These are phyloP conservation scores for Elongisporangium prolatum DNA, from an alignment of 352 stramenopile genomes.

Conservation along the genomic window DNA sequence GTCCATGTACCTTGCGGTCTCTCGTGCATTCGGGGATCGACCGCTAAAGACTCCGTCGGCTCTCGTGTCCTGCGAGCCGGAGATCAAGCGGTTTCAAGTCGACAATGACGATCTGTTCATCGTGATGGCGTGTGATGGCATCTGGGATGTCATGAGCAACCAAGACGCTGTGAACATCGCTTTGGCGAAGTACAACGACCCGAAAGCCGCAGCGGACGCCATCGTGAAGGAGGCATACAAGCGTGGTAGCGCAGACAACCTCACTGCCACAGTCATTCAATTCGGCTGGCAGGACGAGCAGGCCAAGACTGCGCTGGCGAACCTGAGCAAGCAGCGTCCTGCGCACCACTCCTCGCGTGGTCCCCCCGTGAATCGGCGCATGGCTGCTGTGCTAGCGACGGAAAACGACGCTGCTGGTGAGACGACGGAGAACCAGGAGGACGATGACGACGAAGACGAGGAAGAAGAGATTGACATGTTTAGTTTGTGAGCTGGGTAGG, in stretches of 20 bases:
- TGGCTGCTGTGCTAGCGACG: not conserved
- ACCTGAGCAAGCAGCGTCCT: conserved; percentile 15
- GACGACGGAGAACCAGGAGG: conserved; percentile 10
- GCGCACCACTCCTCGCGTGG: not conserved
- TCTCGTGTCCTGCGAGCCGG: conserved; percentile 50
- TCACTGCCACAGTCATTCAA: conserved; percentile 50
- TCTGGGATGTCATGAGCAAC: conserved; percentile 62
- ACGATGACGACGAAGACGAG: conserved; percentile 9
- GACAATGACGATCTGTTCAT: conserved; percentile 45
- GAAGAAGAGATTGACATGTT: conserved; percentile 58
- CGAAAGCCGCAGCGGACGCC: conserved; percentile 36
- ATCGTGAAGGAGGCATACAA: conserved; percentile 54
- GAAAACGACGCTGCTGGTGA: not conserved
- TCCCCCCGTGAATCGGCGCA: not conserved
- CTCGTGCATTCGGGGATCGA: conserved; percentile 54
- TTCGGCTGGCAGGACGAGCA: conserved; percentile 42
- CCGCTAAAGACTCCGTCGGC: conserved; percentile 37
- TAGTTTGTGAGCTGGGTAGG: conserved; percentile 20
- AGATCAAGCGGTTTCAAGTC: conserved; percentile 31
- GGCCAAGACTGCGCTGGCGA: not conserved
- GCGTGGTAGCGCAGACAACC: conserved; percentile 49
- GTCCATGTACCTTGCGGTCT: conserved; percentile 47
- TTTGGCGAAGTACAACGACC: conserved; percentile 26
- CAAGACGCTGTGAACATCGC: conserved; percentile 52
- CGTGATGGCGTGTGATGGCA: conserved; percentile 51